phyloP scores from a whole-genome alignment of 495 filamentous ascomycete genomes.

The Umbilicaria muhlenbergii region DNA sequence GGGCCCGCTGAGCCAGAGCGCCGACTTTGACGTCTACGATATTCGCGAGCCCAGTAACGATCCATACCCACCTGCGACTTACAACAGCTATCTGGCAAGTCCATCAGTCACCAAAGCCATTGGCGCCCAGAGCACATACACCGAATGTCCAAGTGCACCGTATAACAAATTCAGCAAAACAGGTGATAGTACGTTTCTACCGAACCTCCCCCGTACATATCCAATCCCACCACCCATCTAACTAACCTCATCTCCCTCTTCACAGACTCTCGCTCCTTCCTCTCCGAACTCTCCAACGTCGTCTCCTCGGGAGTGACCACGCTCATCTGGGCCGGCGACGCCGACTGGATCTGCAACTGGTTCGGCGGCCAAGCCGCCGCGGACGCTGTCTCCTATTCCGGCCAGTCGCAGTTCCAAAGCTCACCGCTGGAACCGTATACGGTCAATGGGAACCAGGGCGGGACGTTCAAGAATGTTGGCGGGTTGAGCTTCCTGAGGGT shows the following conservation, averaged over 20 bases:
- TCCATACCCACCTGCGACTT: conserved; percentile 31
- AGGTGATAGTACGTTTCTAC: conserved; percentile 26
- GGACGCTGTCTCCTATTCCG: conserved; percentile 25
- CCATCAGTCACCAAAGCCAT: conserved; percentile 30
- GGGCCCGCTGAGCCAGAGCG: conserved; percentile 18
- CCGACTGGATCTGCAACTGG: conserved; percentile 44
- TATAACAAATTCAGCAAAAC: conserved; percentile 27
- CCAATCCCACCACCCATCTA: neutral
- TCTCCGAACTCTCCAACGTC: conserved; percentile 29
- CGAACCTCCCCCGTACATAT: neutral
- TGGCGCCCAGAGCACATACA: conserved; percentile 31
- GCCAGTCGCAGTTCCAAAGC: conserved; percentile 22
- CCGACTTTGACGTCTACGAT: conserved; percentile 32
- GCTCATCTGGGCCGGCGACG: conserved; percentile 40
- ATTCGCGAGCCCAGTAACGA: conserved; percentile 28
- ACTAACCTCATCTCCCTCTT: neutral
- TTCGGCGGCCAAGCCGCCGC: conserved; percentile 28
- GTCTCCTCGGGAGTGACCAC: conserved; percentile 31
- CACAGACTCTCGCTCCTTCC: conserved; percentile 28
- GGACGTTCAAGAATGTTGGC: conserved; percentile 33
- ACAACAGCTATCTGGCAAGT: conserved; percentile 26
- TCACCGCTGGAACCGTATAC: conserved; percentile 27
- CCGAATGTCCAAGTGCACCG: conserved; percentile 25
- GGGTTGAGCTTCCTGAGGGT: conserved; percentile 37
- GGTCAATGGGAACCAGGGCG: conserved; percentile 28